Evolutionary conservation across 2,329 filamentous ascomycete genomes (phyloP), one percentile per base, ranked within the genome.

Genomic region (Cercospora zeae-maydis): DNA sequence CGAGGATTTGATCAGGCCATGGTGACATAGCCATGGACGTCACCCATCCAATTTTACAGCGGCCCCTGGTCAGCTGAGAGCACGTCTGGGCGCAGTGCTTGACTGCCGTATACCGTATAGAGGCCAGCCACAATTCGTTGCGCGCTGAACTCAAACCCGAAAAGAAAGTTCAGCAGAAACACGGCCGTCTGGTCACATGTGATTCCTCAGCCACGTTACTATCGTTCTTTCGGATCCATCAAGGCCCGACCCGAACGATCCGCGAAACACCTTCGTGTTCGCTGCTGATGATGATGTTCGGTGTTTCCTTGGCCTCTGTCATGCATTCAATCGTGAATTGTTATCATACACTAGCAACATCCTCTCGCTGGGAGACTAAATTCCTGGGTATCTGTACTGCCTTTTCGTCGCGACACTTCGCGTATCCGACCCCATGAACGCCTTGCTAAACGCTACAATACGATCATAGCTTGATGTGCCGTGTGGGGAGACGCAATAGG

Each of bases 31-130:
- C 39, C 39, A 52, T 30, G 47, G 47, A 45, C 47, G 47, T 52
- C 47, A 33, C 24, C 24, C 47, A 31, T 24, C 47, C 47, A 52
- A 52, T 52, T 19, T 52, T 3, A 11, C n/a, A n/a, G 52, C 52
- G n/a, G 36, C 19, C 30, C 53, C 14, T 56, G 53, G 34, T 27
- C 33, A 56, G 53, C 53, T 56, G 53, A 56, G 53, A 56, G 30
- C 47, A 30, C 24, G n/a, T 39, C 53, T 24, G 24, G 19, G 33
- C 52, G 33, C 47, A 33, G 24, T 52, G 47, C 47, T 52, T 52
- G 47, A 30, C 47, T 52, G 24, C 47, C 47, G 47, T 27, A 27
- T 27, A 27, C 47, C 47, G 47, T 27, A 27, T 27, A 27, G 47
- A 52, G 47, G 47, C 47, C 47, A 52, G 47, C 47, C 47, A 52